Conservation (phyloP, 768 basidiomycete genomes). For the Paxillus ammoniavirescens region DNA sequence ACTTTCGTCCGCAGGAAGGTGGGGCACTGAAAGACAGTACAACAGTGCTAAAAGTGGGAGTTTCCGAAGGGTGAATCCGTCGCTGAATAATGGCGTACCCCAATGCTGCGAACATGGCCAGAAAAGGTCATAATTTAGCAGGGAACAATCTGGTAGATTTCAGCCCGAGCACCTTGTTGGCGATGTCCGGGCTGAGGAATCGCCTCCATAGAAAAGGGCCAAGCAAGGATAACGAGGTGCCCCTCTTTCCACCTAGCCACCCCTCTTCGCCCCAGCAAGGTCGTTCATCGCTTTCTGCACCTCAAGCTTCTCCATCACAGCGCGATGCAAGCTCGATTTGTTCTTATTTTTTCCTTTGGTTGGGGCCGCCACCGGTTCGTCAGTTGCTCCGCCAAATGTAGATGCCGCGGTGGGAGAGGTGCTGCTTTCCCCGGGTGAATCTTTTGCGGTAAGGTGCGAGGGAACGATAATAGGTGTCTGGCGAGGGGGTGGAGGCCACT, state of each 20-base stretch:
- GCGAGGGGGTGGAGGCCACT: conserved; percentile 87
- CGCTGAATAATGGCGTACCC: too few species aligned
- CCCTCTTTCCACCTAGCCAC: conserved; percentile 11
- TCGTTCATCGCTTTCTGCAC: conserved; percentile 71
- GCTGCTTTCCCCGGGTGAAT: conserved; percentile 14
- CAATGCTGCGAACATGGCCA: too few species aligned
- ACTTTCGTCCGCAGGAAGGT: too few species aligned
- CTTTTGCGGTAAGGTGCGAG: conserved; percentile 50
- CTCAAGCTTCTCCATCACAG: conserved; percentile 73
- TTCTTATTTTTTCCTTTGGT: conserved; percentile 37
- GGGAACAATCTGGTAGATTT: too few species aligned
- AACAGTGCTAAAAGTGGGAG: too few species aligned
- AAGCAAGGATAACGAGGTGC: too few species aligned
- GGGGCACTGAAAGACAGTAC: too few species aligned
- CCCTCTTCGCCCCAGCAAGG: conserved; percentile 25
- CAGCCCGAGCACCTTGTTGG: too few species aligned
- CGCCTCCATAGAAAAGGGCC: too few species aligned
- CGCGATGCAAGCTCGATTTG: conserved; percentile 67
- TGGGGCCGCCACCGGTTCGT: conserved; percentile 8
- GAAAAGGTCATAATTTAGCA: too few species aligned
- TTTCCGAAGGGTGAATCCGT: too few species aligned
- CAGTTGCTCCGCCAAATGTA: conserved; percentile 7
- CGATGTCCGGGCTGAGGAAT: too few species aligned
- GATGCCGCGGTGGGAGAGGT: conserved; percentile 4
- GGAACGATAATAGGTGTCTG: conserved; percentile 78